phyloP scores from a whole-genome alignment of 768 basidiomycete species.

The Cytidiella melzeri region DNA sequence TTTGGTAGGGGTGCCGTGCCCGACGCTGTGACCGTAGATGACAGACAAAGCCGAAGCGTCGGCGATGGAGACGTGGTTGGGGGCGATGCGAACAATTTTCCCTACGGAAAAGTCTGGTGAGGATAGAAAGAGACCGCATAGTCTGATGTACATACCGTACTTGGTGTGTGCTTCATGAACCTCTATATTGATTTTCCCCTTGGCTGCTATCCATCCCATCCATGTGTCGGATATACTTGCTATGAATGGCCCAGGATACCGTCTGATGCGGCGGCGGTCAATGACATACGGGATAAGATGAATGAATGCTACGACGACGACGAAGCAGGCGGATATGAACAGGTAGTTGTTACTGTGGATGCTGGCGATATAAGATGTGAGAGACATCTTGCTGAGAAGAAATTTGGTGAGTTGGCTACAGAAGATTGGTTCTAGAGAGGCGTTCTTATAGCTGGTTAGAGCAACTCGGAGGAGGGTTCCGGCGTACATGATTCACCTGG shows the following conservation, averaged over 20 bases:
- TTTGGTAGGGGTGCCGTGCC: constrained; percentile 26
- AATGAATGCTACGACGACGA: constrained; percentile 16
- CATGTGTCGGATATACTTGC: constrained; percentile 34
- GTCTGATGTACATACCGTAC: constrained; percentile 27
- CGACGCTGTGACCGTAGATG: constrained; percentile 39
- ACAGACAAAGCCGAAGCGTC: constrained; percentile 35
- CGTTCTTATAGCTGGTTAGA: too few species aligned
- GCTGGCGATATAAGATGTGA: too few species aligned
- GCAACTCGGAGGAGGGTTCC: too few species aligned
- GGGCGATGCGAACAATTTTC: constrained; percentile 32
- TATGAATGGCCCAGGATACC: constrained; percentile 31
- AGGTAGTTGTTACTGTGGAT: too few species aligned
- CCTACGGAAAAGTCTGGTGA: constrained; percentile 17
- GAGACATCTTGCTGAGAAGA: too few species aligned
- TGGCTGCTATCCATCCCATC: constrained; percentile 30
- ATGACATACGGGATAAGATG: constrained; percentile 30
- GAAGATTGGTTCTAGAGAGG: too few species aligned
- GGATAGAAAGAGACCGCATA: not conserved
- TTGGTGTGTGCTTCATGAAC: constrained; percentile 36
- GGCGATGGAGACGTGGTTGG: constrained; percentile 37
- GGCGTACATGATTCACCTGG: too few species aligned
- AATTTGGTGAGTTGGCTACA: too few species aligned
- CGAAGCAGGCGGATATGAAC: too few species aligned
- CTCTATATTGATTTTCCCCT: constrained; percentile 29
- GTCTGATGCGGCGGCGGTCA: constrained; percentile 26